phyloP scores from a whole-genome alignment of 164 flowering plant species.

The Litsea cubeba region DNA sequence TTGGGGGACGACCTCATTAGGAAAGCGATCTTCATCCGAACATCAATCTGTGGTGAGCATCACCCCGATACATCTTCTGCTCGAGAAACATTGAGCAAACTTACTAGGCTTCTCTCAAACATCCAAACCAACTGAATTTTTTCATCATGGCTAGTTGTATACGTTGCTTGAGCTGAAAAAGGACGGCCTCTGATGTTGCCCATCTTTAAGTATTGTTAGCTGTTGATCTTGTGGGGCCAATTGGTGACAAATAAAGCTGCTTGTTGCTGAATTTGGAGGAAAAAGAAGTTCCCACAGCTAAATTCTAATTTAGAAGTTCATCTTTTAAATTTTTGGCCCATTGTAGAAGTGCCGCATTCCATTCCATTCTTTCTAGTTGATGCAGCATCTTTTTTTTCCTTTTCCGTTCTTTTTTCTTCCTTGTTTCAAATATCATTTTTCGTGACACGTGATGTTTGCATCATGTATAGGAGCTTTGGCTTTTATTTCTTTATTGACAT shows the following conservation, averaged over 20 bases:
- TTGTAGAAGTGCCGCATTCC: constrained; percentile 5
- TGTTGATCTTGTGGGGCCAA: neutral
- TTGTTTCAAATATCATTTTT: neutral
- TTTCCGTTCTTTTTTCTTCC: neutral
- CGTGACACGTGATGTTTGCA: neutral
- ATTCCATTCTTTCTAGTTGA: constrained; percentile 5
- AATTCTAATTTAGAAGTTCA: neutral
- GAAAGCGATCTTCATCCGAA: constrained; percentile 73
- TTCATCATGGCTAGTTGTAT: neutral
- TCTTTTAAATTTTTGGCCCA: neutral
- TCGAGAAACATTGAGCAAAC: constrained; percentile 64
- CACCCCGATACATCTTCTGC: constrained; percentile 78
- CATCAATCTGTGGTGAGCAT: constrained; percentile 79
- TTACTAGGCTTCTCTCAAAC: constrained; percentile 72
- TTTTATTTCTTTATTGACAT: neutral
- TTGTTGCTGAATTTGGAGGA: neutral
- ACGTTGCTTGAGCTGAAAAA: neutral
- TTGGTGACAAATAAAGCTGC: neutral
- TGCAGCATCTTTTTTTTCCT: neutral
- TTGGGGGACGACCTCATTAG: constrained; percentile 79
- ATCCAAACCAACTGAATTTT: constrained; percentile 28
- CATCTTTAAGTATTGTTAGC: neutral
- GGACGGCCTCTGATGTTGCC: neutral
- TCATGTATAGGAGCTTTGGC: neutral
- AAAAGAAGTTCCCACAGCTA: neutral